Evolutionary conservation across 129 eudicot species (phyloP).

Genomic region (Lactuca saligna): DNA sequence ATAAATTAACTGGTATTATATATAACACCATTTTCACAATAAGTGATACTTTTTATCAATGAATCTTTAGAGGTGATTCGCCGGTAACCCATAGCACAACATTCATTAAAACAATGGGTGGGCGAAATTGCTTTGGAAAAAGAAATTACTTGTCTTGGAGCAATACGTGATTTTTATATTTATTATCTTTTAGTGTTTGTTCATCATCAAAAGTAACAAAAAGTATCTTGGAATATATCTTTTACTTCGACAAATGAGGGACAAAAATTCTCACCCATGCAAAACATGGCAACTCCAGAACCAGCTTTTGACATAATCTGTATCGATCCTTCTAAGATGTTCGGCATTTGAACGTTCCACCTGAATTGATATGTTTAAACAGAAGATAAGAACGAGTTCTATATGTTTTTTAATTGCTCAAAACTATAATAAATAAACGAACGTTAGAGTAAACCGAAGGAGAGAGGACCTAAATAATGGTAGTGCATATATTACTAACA

Average conservation of each 20-base stretch:
- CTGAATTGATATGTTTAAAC: constrained; percentile 22
- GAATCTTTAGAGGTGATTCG: background rate
- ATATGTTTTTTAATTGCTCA: background rate
- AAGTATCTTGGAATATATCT: background rate
- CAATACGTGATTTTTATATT: background rate
- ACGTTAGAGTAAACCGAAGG: background rate
- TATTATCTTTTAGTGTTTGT: background rate
- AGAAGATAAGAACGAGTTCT: background rate
- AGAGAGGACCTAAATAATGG: no score
- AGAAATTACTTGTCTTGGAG: background rate
- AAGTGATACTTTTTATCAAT: background rate
- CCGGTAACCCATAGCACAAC: background rate
- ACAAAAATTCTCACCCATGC: constrained; percentile 44
- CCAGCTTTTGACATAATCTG: constrained; percentile 65
- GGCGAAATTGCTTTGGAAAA: background rate
- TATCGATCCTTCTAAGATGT: constrained; percentile 50
- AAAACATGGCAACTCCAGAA: constrained; percentile 60
- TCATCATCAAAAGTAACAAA: background rate
- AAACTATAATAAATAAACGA: background rate
- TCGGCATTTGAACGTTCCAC: constrained; percentile 59
- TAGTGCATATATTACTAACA: no score
- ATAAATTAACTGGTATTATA: background rate
- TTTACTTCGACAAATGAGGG: background rate
- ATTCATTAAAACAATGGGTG: background rate
- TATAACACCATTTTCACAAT: background rate